Percentiles rank a stretch among this genome's conserved stretches.
Conservation (phyloP, 179 eudicot species). For the Camellia oleifera region DNA sequence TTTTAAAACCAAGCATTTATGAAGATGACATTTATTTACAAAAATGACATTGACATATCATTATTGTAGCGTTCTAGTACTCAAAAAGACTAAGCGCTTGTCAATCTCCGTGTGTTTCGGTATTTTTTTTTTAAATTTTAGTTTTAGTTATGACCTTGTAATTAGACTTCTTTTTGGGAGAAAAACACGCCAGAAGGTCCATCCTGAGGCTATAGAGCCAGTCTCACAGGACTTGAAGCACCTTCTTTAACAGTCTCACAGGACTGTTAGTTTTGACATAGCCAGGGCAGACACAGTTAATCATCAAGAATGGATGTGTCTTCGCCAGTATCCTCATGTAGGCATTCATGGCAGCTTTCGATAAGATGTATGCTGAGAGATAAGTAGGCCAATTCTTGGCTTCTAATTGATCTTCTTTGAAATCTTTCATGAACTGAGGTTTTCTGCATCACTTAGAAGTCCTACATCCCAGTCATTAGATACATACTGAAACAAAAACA, state of each 20-base stretch:
- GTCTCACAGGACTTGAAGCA: constrained; percentile 17
- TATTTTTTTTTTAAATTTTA: no score
- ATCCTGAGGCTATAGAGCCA: constrained; percentile 23
- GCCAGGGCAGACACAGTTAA: constrained; percentile 32
- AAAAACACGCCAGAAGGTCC: constrained; percentile 30
- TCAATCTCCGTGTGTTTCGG: no score
- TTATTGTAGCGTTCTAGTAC: no score
- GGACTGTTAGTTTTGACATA: constrained; percentile 26
- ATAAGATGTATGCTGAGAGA: constrained; percentile 15
- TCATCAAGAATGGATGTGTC: constrained; percentile 16
- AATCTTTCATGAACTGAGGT: constrained; percentile 28
- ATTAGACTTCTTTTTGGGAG: constrained; percentile 6
- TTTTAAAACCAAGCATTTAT: no score
- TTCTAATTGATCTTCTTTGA: constrained; percentile 14
- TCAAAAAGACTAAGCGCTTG: no score
- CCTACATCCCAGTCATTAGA: constrained; percentile 18
- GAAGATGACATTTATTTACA: no score
- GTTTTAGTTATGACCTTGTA: no score
- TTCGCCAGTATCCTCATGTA: constrained; percentile 32
- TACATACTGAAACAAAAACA: constrained; percentile 11
- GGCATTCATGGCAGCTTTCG: constrained; percentile 36
- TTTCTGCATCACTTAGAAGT: constrained; percentile 21
- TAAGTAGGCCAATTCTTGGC: constrained; percentile 21
- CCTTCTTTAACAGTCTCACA: constrained; percentile 35
- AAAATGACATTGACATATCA: no score